Base-by-base conservation (phyloP, 495 filamentous ascomycete genomes). In the Bathelium albidoporum region DNA sequence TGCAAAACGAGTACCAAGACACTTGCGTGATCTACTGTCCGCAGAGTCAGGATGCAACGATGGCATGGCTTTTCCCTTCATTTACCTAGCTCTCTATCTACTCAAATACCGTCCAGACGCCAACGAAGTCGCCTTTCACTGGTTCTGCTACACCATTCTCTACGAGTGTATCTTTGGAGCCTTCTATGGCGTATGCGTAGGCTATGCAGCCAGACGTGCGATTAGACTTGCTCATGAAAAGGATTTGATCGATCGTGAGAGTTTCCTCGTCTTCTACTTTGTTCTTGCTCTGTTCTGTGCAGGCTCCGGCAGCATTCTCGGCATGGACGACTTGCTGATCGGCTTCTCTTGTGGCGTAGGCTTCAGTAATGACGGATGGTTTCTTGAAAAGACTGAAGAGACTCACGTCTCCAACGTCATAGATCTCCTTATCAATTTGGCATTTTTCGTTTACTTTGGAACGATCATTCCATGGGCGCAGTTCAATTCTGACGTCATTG, bases 311-410 rank as follows among this genome's bases (percentile, higher is more conserved):
- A 91, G 90, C 74, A 84, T 95, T 49, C 77, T 99, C 31, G 95
- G 95, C 59, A 84, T 95, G 65, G 95, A 99, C 74, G 95, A 99
- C 71, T 78, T 99, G n/a, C 82, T 99, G 29, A 90, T 99, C 44
- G 95, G 95, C 43, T 99, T 99, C 70, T 84, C 91, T 20, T 89
- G 88, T 45, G 95, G 95, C 62, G 93, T 97, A 28, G 95, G 94
- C 28, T 99, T 99, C 79, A 95, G 90, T 67, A 97, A 99, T 71
- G 95, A 97, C 72, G 95, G 95, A 61, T 99, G 95, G 95, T 99
- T 97, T 71, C 89, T 88, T 12, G 89, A 97, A 71, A 96, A 97
- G 79, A 99, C 95, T 0, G 95, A 99, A 71, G 95, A 99, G 70
- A 90, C 95, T 1, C 93, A 97, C 72, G 95, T 99, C 26, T 97